Conservation (phyloP, 371 early-diverging fungal genomes). For the Mortierella sp. region DNA sequence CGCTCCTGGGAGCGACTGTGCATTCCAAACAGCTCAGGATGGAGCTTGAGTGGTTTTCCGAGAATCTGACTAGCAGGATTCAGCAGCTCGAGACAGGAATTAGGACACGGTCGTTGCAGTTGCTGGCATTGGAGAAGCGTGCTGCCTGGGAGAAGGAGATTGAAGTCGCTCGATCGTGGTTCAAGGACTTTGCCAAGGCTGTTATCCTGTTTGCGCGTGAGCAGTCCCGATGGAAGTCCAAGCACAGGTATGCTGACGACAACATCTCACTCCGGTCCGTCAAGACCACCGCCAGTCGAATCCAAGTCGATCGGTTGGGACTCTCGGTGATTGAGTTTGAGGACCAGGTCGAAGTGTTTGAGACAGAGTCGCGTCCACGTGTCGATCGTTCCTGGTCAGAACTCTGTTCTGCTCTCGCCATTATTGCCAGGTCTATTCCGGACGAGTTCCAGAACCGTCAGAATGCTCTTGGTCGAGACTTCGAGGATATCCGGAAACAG, state of each 20-base stretch:
- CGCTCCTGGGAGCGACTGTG: constrained; percentile 30
- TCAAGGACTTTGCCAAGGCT: constrained; percentile 57
- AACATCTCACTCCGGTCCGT: constrained; percentile 40
- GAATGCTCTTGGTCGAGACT: constrained; percentile 29
- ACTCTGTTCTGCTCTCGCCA: constrained; percentile 38
- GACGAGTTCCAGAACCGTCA: constrained; percentile 52
- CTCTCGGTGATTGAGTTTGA: constrained; percentile 52
- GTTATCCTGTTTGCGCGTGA: constrained; percentile 54
- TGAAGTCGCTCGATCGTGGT: constrained; percentile 51
- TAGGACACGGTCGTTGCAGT: constrained; percentile 32
- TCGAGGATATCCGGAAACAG: constrained; percentile 52
- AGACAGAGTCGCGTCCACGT: constrained; percentile 50
- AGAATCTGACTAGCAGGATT: constrained; percentile 34
- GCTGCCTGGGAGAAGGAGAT: constrained; percentile 56
- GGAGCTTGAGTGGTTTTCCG: constrained; percentile 45
- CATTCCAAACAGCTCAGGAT: constrained; percentile 50
- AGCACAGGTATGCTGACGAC: constrained; percentile 42
- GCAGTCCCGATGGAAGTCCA: constrained; percentile 45
- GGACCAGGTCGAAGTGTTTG: constrained; percentile 49
- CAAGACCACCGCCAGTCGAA: constrained; percentile 48
- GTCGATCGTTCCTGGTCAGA: constrained; percentile 54
- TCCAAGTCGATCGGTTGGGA: constrained; percentile 46
- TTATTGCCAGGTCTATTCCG: constrained; percentile 40
- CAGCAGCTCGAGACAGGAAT: constrained; percentile 44
- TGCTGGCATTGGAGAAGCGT: constrained; percentile 49